Evolutionary conservation across 192 early-diverging fungal species (phyloP).

Genomic region (Bifiguratus adelaidae): DNA sequence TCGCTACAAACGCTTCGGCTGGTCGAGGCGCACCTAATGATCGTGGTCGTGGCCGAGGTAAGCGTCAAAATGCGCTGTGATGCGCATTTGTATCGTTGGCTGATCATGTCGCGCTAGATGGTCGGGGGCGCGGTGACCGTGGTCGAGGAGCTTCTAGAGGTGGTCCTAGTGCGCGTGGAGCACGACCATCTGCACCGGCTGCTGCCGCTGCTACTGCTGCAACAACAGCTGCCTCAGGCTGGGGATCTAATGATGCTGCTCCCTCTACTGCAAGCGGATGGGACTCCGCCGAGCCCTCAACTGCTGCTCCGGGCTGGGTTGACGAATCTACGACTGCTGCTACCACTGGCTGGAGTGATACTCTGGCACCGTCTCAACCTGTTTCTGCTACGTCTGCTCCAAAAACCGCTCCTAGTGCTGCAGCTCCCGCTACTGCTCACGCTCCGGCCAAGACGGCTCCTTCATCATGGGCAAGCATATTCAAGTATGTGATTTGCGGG

Average conservation of each 20-base stretch:
- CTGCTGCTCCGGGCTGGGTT: no score
- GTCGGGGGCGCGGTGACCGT: conserved; percentile 3
- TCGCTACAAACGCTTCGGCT: no score
- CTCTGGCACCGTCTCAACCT: no score
- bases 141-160: not conserved
- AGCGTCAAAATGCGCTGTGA: conserved; percentile 1
- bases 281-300: not conserved
- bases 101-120: no score
- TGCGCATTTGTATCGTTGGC: no score
- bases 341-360: no score
- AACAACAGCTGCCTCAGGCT: conserved; percentile 11
- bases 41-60: conserved; percentile 51
- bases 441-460: conserved; percentile 13
- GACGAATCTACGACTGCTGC: no score
- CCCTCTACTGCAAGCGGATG: not conserved
- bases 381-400: not conserved
- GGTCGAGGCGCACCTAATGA: conserved; percentile 40
- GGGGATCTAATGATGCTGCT: conserved; percentile 7
- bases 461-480: conserved; percentile 21
- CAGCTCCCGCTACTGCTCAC: conserved; percentile 8
- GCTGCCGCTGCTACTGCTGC: conserved; percentile 7
- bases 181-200: conserved; percentile 2
- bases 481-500: conserved; percentile 12
- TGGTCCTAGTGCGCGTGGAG: no score
- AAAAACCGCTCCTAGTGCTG: not conserved